Evolutionary conservation across 768 basidiomycete species (phyloP).

Genomic region (Gloeophyllum trabeum): DNA sequence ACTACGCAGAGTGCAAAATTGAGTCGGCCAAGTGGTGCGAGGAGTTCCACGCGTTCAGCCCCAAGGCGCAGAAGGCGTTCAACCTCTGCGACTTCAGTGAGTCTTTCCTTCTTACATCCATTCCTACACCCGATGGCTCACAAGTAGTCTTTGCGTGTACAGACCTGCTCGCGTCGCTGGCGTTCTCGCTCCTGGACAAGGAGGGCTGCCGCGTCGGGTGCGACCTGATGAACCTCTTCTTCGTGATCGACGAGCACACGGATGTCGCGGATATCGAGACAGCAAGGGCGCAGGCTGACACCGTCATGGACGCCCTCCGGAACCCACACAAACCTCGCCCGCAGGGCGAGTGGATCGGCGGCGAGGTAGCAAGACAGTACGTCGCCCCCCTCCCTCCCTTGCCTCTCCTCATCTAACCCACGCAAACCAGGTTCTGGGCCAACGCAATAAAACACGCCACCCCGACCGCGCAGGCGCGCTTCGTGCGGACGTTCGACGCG

Average conservation of each 20-base stretch:
- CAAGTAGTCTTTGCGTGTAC: too few relatives aligned
- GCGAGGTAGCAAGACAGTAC: conserved; percentile 1
- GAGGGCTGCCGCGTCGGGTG: conserved; percentile 14
- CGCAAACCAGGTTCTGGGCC: background rate
- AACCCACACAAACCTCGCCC: conserved; percentile 8
- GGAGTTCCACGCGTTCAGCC: conserved; percentile 7
- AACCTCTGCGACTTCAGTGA: conserved; percentile 10
- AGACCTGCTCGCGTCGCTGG: background rate
- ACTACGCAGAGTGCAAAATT: conserved; percentile 8
- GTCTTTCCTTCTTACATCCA: too few relatives aligned
- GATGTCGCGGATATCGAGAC: conserved; percentile 10
- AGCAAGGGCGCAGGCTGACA: conserved; percentile 4
- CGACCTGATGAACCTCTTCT: conserved; percentile 21
- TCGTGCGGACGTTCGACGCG: conserved; percentile 18
- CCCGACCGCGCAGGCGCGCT: conserved; percentile 8
- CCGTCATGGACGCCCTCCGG: conserved; percentile 8
- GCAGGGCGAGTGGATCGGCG: conserved; percentile 4
- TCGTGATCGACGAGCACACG: conserved; percentile 21
- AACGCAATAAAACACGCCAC: background rate
- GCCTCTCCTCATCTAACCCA: background rate
- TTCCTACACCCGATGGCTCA: too few relatives aligned
- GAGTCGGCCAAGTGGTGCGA: conserved; percentile 9
- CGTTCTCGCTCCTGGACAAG: conserved; percentile 3
- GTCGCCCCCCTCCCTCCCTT: background rate
- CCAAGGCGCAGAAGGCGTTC: conserved; percentile 7